Base-by-base conservation (phyloP, 2,329 filamentous ascomycete genomes). In the Celoporthe dispersa region DNA sequence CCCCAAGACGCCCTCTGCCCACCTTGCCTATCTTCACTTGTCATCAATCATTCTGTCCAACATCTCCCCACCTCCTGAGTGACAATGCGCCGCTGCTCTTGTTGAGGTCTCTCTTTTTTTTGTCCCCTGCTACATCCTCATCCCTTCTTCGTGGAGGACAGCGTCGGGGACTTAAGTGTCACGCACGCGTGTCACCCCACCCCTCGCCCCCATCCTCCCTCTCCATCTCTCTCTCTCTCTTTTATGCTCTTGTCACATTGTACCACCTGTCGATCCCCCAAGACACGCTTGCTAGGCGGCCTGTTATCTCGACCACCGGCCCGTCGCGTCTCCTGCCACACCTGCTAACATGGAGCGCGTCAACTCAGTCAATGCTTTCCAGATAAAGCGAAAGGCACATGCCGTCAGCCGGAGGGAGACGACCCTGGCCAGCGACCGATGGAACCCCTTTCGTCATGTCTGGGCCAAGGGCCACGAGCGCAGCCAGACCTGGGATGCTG, bases 391-490 rank as follows among this genome's bases (percentile, higher is more conserved):
- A 70, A 77, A 79, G 69, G 84, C 84, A 70, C 82, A 83, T 70
- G 78, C 73, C 31, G 75, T 84, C 59, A 82, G 83, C 65, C 81
- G 83, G 68, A 76, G 80, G 48, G 64, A 70, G 16, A 62, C 68
- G 5, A 61, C 9, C 16, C 78, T 78, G 67, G 73, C 76, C 64
- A 79, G 81, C 68, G 78, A 81, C 31, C 74, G 76, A 31, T 83
- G 80, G 79, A 85, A 84, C 39, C 82, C 81, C 9, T 85, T 85
- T 66, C 79, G 81, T 11, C 82, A 82, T 69, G 77, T 82, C 31
- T 82, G 80, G 79, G 76, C 76, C 22, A 77, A 74, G 41, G 72
- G 67, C 16, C 75, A 73, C 65, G 72, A 70, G 16, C 75, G 76
- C 19, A 78, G 78, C 37, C 75, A 76, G 39, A 82, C 81, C 5